These are phyloP conservation scores for Ceratobasidium sp. DNA, from an alignment of 1,284 basidiomycete genomes.

Conservation along the genomic window DNA sequence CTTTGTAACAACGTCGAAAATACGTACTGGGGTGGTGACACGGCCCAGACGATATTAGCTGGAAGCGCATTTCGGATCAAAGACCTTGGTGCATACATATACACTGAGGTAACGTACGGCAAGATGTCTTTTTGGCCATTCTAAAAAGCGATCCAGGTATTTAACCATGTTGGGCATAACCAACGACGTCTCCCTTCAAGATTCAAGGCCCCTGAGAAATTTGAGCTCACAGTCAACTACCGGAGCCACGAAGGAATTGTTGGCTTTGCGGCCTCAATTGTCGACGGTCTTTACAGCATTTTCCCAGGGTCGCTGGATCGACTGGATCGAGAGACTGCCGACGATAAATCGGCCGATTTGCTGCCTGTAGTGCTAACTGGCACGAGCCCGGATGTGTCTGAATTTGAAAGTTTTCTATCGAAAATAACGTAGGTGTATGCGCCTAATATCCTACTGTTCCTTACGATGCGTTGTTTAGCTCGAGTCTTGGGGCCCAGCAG, in stretches of 20 bases:
- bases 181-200: not conserved
- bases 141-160: not conserved
- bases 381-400: not conserved
- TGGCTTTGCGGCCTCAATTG: slow-evolving; percentile 42
- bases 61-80: slow-evolving; percentile 78
- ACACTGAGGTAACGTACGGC: slow-evolving; percentile 48
- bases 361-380: not conserved
- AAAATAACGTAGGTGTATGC: not conserved
- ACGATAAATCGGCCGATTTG: not conserved
- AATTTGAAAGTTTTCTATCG: slow-evolving; percentile 4
- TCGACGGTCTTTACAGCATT: slow-evolving; percentile 20
- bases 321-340: slow-evolving; percentile 27
- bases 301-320: slow-evolving; percentile 46
- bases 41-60: slow-evolving; percentile 78
- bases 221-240: slow-evolving; percentile 46
- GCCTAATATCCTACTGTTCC: not conserved
- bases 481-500: slow-evolving; percentile 21
- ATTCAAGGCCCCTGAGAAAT: slow-evolving; percentile 55
- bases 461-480: not conserved
- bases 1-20: slow-evolving; percentile 72
- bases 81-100: slow-evolving; percentile 73
- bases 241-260: slow-evolving; percentile 48
- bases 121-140: slow-evolving; percentile 56
- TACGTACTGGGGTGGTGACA: slow-evolving; percentile 81
- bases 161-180: not conserved